Evolutionary conservation across 1,284 basidiomycete species (phyloP).

Genomic region (Caloboletus inedulis): DNA sequence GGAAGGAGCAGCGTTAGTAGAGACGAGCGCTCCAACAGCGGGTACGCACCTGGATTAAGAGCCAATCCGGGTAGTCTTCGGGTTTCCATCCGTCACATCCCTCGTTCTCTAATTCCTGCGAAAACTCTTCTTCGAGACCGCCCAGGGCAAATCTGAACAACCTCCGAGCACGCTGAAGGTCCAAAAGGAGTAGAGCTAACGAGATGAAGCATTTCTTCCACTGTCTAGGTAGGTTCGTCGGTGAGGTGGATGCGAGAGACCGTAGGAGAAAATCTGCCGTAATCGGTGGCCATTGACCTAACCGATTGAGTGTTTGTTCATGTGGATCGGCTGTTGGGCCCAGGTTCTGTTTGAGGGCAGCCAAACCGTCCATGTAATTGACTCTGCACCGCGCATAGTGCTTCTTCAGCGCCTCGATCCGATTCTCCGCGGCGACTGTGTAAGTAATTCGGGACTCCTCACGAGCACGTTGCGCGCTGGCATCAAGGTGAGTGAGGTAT

Average conservation of each 20-base stretch:
- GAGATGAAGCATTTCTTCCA: conserved; percentile 30
- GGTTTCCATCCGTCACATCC: conserved; percentile 15
- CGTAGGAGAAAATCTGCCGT: conserved; percentile 25
- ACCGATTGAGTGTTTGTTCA: background rate
- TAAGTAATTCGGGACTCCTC: too few species aligned
- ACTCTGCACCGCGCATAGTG: background rate
- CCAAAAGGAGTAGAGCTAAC: conserved; percentile 29
- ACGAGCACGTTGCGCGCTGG: background rate
- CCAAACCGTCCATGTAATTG: background rate
- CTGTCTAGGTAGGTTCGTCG: background rate
- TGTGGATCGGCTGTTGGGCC: background rate
- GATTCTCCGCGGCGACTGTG: background rate
- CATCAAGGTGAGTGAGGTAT: background rate
- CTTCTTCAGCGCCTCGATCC: background rate
- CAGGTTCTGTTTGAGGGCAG: background rate
- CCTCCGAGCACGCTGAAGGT: conserved; percentile 29
- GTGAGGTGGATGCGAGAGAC: conserved; percentile 4
- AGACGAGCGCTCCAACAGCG: too few species aligned
- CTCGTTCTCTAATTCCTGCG: conserved; percentile 16
- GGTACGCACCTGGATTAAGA: background rate
- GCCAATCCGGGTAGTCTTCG: background rate
- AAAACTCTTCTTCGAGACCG: background rate
- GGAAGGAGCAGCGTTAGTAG: too few species aligned
- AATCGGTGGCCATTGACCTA: conserved; percentile 25
- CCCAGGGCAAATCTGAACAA: too few species aligned